Base-by-base conservation (phyloP, 2,329 filamentous ascomycete genomes). In the Cladosporium sp. region DNA sequence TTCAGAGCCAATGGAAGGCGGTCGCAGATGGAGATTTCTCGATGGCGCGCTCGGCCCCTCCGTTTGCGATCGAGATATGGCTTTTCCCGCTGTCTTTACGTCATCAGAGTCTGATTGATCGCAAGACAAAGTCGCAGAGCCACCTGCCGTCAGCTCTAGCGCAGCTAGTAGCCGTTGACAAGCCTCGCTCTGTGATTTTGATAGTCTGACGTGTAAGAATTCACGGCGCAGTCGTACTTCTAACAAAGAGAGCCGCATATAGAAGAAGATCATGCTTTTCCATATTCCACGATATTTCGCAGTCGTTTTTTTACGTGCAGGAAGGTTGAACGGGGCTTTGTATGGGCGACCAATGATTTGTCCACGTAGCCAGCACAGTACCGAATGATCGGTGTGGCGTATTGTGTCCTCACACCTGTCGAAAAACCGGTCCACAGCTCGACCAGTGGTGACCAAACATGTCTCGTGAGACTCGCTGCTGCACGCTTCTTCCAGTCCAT, bases 391-490 rank as follows among this genome's bases (percentile, higher is more conserved):
- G 19, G 51, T 53, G 19, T 53, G 35, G 28, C 43, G 28, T 34
- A 41, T 45, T 18, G 51, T 53, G 16, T 53, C 51, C 37, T 53
- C 51, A 22, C 44, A 53, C 38, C 37, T 37, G 31, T 43, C 44
- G 38, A 53, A 53, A 35, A 53, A 53, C 11, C 46, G 43, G 37
- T 49, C 44, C 31, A 53, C 44, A 43, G 51, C 51, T 31, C 31
- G 34, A 37, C 44, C 51, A 35, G 49, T 42, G 10, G n/a, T 32
- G 33, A 28, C 28, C 31, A 53, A 34, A 13, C 34, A 44, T 37
- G 37, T 37, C 43, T 53, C 51, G 41, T 43, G 22, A 18, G 19
- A 28, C 37, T 38, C 51, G 44, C 33, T 40, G 44, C 51, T 53
- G 28, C 37, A 42, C 11, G 45, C 22, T 34, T 40, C 16, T 34